A percentile compares a stretch with the other conserved stretches of the same genome.
phyloP scores from a whole-genome alignment of 2,329 filamentous ascomycete species.

The Paracorniculantispora psalliotae region DNA sequence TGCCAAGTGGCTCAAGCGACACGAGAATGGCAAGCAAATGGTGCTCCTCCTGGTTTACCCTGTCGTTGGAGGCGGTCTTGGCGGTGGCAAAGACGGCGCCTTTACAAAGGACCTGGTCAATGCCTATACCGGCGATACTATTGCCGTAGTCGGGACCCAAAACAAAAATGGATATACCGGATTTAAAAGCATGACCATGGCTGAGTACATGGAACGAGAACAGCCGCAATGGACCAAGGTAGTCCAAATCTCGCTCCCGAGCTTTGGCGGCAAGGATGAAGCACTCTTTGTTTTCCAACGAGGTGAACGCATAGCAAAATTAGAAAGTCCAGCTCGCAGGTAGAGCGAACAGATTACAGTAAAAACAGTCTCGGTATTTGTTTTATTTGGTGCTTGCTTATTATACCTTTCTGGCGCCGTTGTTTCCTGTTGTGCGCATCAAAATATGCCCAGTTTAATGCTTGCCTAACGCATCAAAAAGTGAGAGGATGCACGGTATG shows the following conservation, averaged over 20 bases:
- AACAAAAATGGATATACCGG: constrained; percentile 70
- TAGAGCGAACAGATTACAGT: background rate
- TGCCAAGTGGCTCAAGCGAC: constrained; percentile 48
- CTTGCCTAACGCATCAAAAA: no score
- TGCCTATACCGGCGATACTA: constrained; percentile 57
- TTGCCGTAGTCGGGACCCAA: constrained; percentile 71
- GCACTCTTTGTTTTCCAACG: constrained; percentile 63
- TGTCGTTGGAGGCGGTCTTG: constrained; percentile 59
- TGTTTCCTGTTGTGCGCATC: no score
- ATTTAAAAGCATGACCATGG: constrained; percentile 59
- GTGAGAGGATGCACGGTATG: no score
- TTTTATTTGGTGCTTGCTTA: no score
- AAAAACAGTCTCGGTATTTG: no score
- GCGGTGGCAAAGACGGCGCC: constrained; percentile 56
- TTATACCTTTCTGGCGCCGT: no score
- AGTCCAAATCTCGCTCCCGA: constrained; percentile 63
- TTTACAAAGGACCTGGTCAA: constrained; percentile 61
- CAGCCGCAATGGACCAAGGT: constrained; percentile 54
- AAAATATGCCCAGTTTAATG: no score
- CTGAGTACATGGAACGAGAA: constrained; percentile 59
- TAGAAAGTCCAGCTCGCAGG: background rate
- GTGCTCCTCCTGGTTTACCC: constrained; percentile 70
- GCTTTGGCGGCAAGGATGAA: constrained; percentile 74
- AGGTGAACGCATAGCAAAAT: constrained; percentile 32
- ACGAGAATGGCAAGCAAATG: constrained; percentile 46